Conservation (phyloP, 2,329 filamentous ascomycete genomes). For the Furcasterigmium furcatum region DNA sequence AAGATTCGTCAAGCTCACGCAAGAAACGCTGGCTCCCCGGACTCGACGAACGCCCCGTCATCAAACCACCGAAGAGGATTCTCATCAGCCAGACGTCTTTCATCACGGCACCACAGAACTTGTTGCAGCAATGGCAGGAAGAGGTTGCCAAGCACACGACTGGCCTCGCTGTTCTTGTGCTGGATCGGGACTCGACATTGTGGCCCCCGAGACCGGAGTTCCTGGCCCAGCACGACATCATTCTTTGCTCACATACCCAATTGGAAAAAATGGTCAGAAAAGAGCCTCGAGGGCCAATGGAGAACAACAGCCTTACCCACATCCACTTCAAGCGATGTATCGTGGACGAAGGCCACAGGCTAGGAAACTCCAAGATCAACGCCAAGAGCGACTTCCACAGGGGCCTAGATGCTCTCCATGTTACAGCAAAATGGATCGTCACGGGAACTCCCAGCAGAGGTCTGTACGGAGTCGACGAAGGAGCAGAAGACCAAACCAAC, state of each 20-base stretch:
- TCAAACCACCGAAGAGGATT: constrained; percentile 47
- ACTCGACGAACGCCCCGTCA: too few species aligned
- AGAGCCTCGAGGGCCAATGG: constrained; percentile 23
- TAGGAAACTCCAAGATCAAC: constrained; percentile 61
- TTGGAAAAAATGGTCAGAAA: constrained; percentile 58
- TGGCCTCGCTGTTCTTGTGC: constrained; percentile 60
- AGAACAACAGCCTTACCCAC: constrained; percentile 59
- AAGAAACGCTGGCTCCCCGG: too few species aligned
- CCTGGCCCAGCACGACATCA: constrained; percentile 67
- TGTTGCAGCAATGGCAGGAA: constrained; percentile 78
- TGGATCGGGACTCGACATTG: constrained; percentile 49
- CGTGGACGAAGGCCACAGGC: constrained; percentile 86
- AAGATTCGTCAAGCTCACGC: too few species aligned
- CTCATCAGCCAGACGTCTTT: constrained; percentile 68
- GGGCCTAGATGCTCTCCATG: constrained; percentile 49
- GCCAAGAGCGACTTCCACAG: constrained; percentile 53
- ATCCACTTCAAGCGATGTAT: constrained; percentile 87
- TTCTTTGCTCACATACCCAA: constrained; percentile 71
- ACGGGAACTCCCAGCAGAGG: constrained; percentile 87
- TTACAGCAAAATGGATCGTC: constrained; percentile 82
- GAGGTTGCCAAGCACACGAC: constrained; percentile 78
- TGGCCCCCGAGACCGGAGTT: constrained; percentile 55
- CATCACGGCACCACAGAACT: constrained; percentile 77
- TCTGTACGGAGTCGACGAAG: constrained; percentile 62
- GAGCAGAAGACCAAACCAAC: neutral